phyloP scores from a whole-genome alignment of 208 protist species.

The Leishmania major region DNA sequence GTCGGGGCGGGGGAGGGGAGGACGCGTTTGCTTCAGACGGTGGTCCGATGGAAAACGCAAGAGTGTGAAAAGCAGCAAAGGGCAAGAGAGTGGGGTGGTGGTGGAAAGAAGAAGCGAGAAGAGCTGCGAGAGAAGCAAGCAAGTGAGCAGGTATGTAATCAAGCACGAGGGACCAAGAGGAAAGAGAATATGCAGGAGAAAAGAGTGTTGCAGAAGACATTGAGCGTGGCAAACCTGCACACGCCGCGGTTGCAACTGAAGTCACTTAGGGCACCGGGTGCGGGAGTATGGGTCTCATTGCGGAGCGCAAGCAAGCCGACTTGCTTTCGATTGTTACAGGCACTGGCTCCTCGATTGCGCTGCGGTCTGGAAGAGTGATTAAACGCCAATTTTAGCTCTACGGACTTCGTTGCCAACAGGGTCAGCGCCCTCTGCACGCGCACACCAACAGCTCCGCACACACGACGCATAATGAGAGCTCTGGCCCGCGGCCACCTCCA shows the following conservation, averaged over 20 bases:
- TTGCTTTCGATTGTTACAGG: background rate
- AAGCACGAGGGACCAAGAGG: background rate
- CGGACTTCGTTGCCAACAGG: background rate
- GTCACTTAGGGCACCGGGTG: background rate
- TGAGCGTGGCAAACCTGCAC: background rate
- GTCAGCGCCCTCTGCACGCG: background rate
- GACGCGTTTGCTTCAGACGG: background rate
- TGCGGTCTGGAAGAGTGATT: background rate
- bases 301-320: background rate
- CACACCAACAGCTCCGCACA: background rate
- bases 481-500: background rate
- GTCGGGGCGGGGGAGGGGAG: background rate
- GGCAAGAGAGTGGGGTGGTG: background rate
- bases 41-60: background rate
- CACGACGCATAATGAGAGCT: background rate
- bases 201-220: background rate
- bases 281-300: background rate
- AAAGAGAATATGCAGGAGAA: background rate
- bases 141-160: background rate
- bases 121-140: background rate
- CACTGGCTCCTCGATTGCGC: background rate
- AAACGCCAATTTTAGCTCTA: background rate
- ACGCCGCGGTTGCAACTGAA: background rate
- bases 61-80: background rate
- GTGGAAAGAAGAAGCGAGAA: conserved; percentile 2